Evolutionary conservation across 352 stramenopile species (phyloP).

Genomic region (Phytophthora lateralis): DNA sequence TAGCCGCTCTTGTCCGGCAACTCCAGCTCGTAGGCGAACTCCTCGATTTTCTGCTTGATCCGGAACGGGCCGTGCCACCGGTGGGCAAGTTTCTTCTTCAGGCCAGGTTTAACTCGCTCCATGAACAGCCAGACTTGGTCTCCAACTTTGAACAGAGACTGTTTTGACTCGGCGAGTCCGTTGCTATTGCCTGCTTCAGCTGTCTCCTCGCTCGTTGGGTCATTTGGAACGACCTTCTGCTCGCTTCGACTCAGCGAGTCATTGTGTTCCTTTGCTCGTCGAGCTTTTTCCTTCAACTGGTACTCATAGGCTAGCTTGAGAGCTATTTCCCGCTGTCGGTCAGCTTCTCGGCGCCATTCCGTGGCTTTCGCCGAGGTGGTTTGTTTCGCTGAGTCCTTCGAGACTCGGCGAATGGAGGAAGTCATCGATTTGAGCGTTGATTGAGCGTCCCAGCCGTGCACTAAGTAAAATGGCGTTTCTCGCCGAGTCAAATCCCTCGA

Average conservation of each 20-base stretch:
- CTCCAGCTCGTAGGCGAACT: too few species aligned
- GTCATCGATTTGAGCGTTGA: background rate
- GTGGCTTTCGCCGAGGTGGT: background rate
- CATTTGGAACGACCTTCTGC: background rate
- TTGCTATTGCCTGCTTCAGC: too few species aligned
- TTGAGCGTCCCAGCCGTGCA: background rate
- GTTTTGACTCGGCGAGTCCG: too few species aligned
- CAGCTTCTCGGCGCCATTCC: background rate
- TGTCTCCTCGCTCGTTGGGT: too few species aligned
- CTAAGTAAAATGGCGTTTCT: background rate
- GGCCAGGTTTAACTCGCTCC: too few species aligned
- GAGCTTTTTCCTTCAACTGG: background rate
- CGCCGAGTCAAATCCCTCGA: background rate
- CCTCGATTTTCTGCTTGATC: too few species aligned
- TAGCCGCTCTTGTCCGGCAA: too few species aligned
- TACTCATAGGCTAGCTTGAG: background rate
- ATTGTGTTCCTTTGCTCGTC: background rate
- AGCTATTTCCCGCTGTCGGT: background rate
- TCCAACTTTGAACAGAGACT: too few species aligned
- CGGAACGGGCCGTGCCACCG: too few species aligned
- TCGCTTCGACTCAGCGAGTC: background rate
- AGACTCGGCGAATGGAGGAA: background rate
- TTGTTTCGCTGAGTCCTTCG: background rate
- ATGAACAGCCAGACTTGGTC: too few species aligned
- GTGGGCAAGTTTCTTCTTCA: too few species aligned